Conservation (phyloP, 805 yeast species). For the Brettanomyces bruxellensis region DNA sequence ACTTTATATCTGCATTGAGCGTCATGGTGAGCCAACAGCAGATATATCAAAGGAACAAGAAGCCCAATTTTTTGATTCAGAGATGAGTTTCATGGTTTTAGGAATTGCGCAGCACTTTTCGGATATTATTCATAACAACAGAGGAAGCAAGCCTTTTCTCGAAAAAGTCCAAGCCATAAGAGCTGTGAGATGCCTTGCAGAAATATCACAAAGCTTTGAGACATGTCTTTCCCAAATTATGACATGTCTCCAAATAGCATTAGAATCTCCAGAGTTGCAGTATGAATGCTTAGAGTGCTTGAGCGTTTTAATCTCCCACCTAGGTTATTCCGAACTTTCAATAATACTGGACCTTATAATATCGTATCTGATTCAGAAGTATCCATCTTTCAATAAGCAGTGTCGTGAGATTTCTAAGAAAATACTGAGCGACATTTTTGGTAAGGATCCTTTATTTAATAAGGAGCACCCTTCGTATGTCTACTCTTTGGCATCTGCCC, state of each 20-base stretch:
- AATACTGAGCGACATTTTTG: constrained; percentile 32
- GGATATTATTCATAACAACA: constrained; percentile 64
- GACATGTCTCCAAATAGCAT: constrained; percentile 73
- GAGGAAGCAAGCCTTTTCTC: constrained; percentile 61
- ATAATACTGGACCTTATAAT: constrained; percentile 67
- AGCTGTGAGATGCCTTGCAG: constrained; percentile 64
- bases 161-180: constrained; percentile 64
- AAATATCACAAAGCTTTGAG: constrained; percentile 33
- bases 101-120: constrained; percentile 76
- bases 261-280: constrained; percentile 55
- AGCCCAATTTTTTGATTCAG: constrained; percentile 27
- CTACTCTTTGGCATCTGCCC: constrained; percentile 39
- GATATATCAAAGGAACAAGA: constrained; percentile 19
- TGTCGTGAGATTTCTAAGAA: constrained; percentile 44
- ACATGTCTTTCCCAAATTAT: constrained; percentile 74
- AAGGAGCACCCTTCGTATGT: constrained; percentile 42
- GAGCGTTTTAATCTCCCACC: constrained; percentile 46
- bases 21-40: constrained; percentile 7
- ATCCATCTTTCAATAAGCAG: constrained; percentile 40
- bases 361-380: constrained; percentile 64
- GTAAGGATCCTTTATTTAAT: constrained; percentile 25
- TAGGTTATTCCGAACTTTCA: constrained; percentile 48
- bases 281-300: constrained; percentile 60
- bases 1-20: constrained; percentile 15
- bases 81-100: constrained; percentile 50